Evolutionary conservation across 805 yeast species (phyloP).

Genomic region (Brettanomyces bruxellensis): DNA sequence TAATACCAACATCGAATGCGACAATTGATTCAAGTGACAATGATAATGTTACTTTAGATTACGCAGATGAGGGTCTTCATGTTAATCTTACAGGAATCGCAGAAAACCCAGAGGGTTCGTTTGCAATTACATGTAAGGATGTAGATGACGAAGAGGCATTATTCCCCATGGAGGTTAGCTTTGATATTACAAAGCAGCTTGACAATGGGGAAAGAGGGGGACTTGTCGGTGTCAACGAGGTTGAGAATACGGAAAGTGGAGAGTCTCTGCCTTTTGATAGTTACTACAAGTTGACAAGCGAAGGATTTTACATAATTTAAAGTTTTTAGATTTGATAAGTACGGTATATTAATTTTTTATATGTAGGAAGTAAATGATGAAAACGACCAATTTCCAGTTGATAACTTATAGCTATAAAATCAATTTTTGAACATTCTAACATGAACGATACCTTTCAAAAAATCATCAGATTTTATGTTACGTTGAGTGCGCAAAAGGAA

Average conservation of each 20-base stretch:
- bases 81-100: conserved; percentile 51
- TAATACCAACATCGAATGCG: conserved; percentile 60
- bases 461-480: no score
- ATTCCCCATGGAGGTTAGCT: conserved; percentile 78
- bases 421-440: no score
- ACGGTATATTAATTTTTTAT: no score
- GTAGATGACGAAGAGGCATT: conserved; percentile 65
- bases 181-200: conserved; percentile 31
- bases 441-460: no score
- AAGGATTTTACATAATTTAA: conserved; percentile 39
- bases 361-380: no score
- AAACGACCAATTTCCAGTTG: no score
- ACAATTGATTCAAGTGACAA: conserved; percentile 42
- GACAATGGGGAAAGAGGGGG: conserved; percentile 30
- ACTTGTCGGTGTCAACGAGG: conserved; percentile 58
- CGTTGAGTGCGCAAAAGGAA: no score
- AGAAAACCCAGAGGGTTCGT: conserved; percentile 51
- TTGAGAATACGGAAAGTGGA: conserved; percentile 38
- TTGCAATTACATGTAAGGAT: conserved; percentile 71
- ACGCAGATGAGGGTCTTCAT: conserved; percentile 60
- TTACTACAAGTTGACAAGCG: conserved; percentile 47
- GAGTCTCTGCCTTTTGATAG: conserved; percentile 63
- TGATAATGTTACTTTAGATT: conserved; percentile 47
- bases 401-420: no score
- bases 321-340: conserved; percentile 24